phyloP scores from a whole-genome alignment of 257 asterid species.

The Nicotiana benthamiana region DNA sequence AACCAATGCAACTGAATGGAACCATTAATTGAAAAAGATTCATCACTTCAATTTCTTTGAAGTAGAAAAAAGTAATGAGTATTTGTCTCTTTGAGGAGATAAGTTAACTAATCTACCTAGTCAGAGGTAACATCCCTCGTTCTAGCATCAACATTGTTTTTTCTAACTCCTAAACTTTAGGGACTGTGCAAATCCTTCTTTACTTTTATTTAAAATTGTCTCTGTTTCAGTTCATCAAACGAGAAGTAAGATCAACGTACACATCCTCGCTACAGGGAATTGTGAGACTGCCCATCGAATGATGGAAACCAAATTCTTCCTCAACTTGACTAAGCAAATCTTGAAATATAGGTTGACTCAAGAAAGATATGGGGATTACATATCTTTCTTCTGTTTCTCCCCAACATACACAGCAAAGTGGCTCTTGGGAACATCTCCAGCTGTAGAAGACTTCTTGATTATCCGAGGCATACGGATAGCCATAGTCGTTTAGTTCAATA shows the following conservation, averaged over 20 bases:
- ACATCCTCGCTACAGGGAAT: not conserved
- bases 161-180: not conserved
- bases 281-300: not conserved
- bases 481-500: not conserved
- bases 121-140: not conserved
- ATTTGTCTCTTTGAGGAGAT: not conserved
- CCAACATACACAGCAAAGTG: not conserved
- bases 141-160: not conserved
- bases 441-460: not conserved
- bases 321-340: not conserved
- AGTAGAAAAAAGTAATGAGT: not conserved
- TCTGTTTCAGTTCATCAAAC: not conserved
- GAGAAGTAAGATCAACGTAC: not conserved
- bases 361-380: not conserved
- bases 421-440: not conserved
- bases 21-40: not conserved
- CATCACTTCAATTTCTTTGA: not conserved
- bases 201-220: not conserved
- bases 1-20: not conserved
- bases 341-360: not conserved
- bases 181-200: not conserved
- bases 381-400: not conserved
- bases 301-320: not conserved
- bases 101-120: not conserved
- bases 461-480: not conserved